Conservation (phyloP, 2,329 filamentous ascomycete species). For the Aspergillus chevalieri region DNA sequence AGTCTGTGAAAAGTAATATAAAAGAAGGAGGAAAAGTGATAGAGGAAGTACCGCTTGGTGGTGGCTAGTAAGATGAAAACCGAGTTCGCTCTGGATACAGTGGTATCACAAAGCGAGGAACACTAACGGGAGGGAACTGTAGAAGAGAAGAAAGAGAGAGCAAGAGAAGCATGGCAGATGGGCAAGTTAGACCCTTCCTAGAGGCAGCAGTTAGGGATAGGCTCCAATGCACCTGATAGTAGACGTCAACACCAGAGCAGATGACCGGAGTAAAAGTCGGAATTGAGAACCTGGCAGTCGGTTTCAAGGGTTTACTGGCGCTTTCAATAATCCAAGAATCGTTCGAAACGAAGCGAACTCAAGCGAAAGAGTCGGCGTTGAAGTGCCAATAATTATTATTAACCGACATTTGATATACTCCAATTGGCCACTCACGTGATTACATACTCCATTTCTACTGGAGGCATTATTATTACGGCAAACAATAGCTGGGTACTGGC, state of each 20-base stretch:
- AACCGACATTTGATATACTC: background rate
- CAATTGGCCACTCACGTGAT: background rate
- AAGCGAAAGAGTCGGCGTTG: background rate
- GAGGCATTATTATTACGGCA: background rate
- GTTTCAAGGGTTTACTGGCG: no score
- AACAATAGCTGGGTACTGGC: background rate
- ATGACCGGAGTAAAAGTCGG: no score
- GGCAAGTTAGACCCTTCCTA: no score
- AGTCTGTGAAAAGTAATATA: background rate
- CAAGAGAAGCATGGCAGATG: background rate
- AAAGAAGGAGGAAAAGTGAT: background rate
- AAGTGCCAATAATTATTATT: background rate
- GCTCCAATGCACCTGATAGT: no score
- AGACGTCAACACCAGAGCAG: no score
- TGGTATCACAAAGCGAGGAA: slow-evolving; percentile 3
- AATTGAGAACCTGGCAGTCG: no score
- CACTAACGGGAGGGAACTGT: slow-evolving; percentile 15
- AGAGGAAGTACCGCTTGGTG: background rate
- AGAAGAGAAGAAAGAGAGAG: slow-evolving; percentile 4
- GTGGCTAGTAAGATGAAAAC: no score
- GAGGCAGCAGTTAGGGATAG: no score
- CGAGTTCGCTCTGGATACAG: background rate
- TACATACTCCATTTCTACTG: background rate
- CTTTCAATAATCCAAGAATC: no score
- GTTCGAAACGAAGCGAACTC: no score